Percentiles rank a stretch among this genome's conserved stretches.
These are phyloP conservation scores for Boletus sp. DNA, from an alignment of 768 basidiomycete species.

Conservation along the genomic window DNA sequence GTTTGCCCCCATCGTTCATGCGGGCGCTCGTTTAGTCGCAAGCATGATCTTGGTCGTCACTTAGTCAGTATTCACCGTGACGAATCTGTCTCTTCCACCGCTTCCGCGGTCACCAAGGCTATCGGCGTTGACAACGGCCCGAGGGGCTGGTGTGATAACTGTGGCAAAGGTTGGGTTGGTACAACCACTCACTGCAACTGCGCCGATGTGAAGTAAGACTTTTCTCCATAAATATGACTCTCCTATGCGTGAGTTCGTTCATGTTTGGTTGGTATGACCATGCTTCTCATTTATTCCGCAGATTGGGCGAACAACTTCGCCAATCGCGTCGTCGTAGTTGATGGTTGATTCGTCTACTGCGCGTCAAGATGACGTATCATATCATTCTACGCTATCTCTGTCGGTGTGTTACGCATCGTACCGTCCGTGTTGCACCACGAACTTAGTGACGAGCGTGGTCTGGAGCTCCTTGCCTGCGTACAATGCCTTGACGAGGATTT, in stretches of 20 bases:
- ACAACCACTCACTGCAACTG: constrained; percentile 56
- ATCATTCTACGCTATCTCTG: constrained; percentile 35
- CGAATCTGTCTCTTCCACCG: constrained; percentile 47
- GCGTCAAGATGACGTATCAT: constrained; percentile 30
- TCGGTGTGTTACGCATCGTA: constrained; percentile 66
- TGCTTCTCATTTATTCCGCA: constrained; percentile 22
- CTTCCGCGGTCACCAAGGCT: constrained; percentile 40
- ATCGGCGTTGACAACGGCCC: constrained; percentile 67
- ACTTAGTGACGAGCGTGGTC: constrained; percentile 69
- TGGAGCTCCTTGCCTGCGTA: constrained; percentile 39
- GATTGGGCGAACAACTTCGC: constrained; percentile 35
- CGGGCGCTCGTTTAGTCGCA: constrained; percentile 88
- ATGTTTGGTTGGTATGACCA: neutral
- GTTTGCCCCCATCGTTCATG: constrained; percentile 84
- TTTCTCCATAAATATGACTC: constrained; percentile 9
- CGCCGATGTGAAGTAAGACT: constrained; percentile 57
- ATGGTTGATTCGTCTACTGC: constrained; percentile 38
- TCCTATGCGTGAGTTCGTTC: constrained; percentile 29
- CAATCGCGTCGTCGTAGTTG: constrained; percentile 41
- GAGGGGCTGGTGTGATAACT: constrained; percentile 70
- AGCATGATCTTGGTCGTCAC: constrained; percentile 92
- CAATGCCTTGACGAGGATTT: constrained; percentile 24
- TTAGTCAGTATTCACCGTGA: constrained; percentile 82
- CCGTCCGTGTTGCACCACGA: constrained; percentile 51
- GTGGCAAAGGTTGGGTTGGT: constrained; percentile 69